These are phyloP conservation scores for Eucalyptus leucophloia DNA, from an alignment of 345 rosid genomes.

Conservation along the genomic window DNA sequence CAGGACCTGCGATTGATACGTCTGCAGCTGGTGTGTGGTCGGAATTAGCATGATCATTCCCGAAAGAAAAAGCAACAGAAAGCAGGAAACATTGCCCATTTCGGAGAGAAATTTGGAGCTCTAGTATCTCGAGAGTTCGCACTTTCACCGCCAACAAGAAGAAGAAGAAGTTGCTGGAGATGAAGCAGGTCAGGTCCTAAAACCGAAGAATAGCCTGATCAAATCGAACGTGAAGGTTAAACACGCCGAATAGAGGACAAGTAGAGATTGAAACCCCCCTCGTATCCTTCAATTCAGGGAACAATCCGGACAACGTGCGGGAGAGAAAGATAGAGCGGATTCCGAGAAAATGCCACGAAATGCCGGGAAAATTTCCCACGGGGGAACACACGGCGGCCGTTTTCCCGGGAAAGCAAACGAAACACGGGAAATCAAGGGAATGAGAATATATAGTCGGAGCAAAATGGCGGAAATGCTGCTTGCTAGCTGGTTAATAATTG, in stretches of 20 bases:
- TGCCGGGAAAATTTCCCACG: background rate
- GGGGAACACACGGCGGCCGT: background rate
- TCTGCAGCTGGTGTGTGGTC: slow-evolving; percentile 31
- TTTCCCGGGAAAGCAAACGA: background rate
- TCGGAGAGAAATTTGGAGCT: background rate
- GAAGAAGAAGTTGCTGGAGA: background rate
- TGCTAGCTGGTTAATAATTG: background rate
- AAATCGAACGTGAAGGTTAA: background rate
- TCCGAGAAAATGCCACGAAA: background rate
- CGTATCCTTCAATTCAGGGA: background rate
- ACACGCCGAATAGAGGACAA: background rate
- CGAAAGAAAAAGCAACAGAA: background rate
- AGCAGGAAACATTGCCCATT: background rate
- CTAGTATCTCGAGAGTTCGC: background rate
- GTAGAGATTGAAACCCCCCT: background rate
- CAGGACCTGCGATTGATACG: slow-evolving; percentile 50
- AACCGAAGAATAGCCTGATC: background rate
- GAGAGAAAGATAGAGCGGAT: background rate
- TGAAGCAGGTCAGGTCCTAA: background rate
- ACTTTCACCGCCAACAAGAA: background rate
- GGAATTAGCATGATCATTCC: background rate
- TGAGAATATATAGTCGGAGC: background rate
- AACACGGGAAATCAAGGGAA: background rate
- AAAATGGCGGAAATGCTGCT: background rate
- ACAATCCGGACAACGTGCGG: background rate